Conservation (phyloP, 1,139 yeast genomes). For the Lodderomyces parapsilosis region DNA sequence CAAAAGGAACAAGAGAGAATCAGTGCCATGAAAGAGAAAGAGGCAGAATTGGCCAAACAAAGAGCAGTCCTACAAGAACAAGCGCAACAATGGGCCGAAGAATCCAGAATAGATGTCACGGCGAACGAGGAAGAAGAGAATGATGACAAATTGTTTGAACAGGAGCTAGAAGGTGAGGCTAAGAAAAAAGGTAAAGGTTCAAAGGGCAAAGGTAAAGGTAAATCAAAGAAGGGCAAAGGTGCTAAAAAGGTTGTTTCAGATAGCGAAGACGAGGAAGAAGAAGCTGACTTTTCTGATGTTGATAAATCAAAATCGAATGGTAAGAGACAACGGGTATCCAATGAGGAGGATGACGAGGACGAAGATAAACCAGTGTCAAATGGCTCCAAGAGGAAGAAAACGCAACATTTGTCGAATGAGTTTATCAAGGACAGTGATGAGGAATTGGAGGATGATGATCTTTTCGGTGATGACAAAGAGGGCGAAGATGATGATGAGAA, state of each 20-base stretch:
- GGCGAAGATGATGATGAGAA: constrained; percentile 2
- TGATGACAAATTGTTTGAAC: constrained; percentile 29
- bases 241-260: constrained; percentile 21
- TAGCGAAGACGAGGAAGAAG: constrained; percentile 27
- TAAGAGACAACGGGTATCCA: constrained; percentile 19
- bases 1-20: constrained; percentile 36
- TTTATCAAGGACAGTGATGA: constrained; percentile 57
- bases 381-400: constrained; percentile 19
- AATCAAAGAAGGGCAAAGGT: constrained; percentile 18
- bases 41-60: constrained; percentile 61
- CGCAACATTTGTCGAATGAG: constrained; percentile 45
- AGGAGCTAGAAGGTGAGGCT: constrained; percentile 23
- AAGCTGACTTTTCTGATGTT: constrained; percentile 11
- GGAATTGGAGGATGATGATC: constrained; percentile 31
- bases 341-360: constrained; percentile 15
- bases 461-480: constrained; percentile 16
- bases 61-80: constrained; percentile 74
- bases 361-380: constrained; percentile 12
- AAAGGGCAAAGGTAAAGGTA: constrained; percentile 26
- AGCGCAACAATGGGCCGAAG: constrained; percentile 79
- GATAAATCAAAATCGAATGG: constrained; percentile 18
- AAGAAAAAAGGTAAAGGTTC: constrained; percentile 20
- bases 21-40: constrained; percentile 43
- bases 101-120: constrained; percentile 36
- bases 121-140: constrained; percentile 33